Evolutionary conservation across 2,329 filamentous ascomycete species (phyloP).

Genomic region (Clonostachys solani): DNA sequence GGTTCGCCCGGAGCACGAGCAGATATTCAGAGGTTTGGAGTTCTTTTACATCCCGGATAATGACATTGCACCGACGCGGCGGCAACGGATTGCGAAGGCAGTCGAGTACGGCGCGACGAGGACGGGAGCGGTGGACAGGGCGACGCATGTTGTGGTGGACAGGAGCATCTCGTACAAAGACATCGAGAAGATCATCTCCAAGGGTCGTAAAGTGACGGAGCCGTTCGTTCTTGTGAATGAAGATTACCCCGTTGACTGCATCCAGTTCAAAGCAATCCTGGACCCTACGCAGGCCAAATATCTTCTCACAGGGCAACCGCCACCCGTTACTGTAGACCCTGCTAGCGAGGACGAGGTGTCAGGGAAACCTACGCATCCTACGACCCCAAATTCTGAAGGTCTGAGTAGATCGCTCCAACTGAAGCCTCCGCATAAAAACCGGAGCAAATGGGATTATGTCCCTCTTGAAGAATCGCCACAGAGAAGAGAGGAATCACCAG

Average conservation of each 20-base stretch:
- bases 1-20: conserved; percentile 37
- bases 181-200: conserved; percentile 28
- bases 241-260: conserved; percentile 65
- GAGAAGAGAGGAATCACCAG: conserved; percentile 24
- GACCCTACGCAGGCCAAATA: conserved; percentile 58
- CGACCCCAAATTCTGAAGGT: conserved; percentile 7
- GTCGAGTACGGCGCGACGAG: conserved; percentile 72
- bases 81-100: conserved; percentile 69
- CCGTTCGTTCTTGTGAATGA: conserved; percentile 58
- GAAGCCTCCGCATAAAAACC: conserved; percentile 36
- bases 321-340: neutral
- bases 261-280: conserved; percentile 51
- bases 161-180: conserved; percentile 60
- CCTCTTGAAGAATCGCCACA: conserved; percentile 27
- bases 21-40: conserved; percentile 55
- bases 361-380: neutral
- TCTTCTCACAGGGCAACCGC: conserved; percentile 44
- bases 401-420: conserved; percentile 37
- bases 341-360: neutral
- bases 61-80: conserved; percentile 63
- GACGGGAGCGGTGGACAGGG: conserved; percentile 50
- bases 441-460: conserved; percentile 29
- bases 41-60: conserved; percentile 83
- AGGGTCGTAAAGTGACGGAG: neutral
- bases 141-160: conserved; percentile 82